Conservation (phyloP, 306 rosid genomes). For the Begonia masoniana region DNA sequence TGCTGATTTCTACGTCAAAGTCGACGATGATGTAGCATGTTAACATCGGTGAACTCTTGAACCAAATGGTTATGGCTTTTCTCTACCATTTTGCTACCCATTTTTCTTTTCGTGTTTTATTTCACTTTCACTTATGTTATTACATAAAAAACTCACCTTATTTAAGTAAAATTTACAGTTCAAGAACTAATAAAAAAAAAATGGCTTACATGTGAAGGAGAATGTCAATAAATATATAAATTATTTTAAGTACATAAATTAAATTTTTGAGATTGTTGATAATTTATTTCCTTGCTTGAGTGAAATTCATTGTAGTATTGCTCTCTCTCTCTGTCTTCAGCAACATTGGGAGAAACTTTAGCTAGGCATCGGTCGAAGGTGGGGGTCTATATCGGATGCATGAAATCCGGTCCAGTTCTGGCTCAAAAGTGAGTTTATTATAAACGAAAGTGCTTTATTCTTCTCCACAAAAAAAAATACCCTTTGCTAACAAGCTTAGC, state of each 20-base stretch:
- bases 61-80: not conserved
- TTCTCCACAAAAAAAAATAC: not conserved
- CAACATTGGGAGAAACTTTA: constrained; percentile 42
- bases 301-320: not conserved
- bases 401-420: constrained; percentile 55
- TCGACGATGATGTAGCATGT: constrained; percentile 56
- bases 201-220: too few relatives aligned
- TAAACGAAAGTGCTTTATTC: not conserved
- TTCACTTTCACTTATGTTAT: not conserved
- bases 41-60: constrained; percentile 28
- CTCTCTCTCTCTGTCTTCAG: constrained; percentile 11
- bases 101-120: not conserved
- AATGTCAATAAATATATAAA: too few relatives aligned
- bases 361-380: constrained; percentile 34
- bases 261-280: too few relatives aligned
- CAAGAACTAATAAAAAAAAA: too few relatives aligned
- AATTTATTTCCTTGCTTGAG: not conserved
- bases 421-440: constrained; percentile 34
- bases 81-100: too few relatives aligned
- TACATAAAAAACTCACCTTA: too few relatives aligned
- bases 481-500: not conserved
- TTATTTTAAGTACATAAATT: too few relatives aligned
- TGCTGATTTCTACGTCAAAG: constrained; percentile 47
- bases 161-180: too few relatives aligned
- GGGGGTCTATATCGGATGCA: constrained; percentile 46